phyloP scores from a whole-genome alignment of 2,329 filamentous ascomycete species.

The Colletotrichum kahawae region DNA sequence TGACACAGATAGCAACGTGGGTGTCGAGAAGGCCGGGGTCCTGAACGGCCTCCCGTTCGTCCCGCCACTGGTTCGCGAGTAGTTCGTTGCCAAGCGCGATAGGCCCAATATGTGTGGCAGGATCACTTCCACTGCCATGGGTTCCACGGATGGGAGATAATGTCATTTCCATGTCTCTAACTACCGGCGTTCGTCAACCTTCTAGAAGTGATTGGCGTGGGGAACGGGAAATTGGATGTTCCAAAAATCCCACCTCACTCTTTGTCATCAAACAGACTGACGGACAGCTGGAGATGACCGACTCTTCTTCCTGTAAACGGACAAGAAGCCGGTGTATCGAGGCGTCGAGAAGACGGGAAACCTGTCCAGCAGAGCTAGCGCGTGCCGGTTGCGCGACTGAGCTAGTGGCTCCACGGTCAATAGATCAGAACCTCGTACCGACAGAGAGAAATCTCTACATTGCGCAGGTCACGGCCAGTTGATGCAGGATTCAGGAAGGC shows the following conservation, averaged over 20 bases:
- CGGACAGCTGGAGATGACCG: neutral
- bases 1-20: conserved; percentile 4
- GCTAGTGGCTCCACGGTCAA: conserved; percentile 5
- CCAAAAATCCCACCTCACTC: neutral
- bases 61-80: neutral
- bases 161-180: conserved; percentile 21
- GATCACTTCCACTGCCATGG: neutral
- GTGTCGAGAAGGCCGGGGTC: neutral
- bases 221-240: conserved; percentile 21
- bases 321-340: conserved; percentile 4
- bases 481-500: conserved; percentile 1
- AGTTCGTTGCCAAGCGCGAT: conserved; percentile 15
- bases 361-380: neutral
- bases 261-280: neutral
- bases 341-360: neutral
- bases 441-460: neutral
- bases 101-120: conserved; percentile 10
- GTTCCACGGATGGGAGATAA: conserved; percentile 19
- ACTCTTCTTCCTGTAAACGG: neutral
- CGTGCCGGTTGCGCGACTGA: neutral
- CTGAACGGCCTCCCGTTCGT: conserved; percentile 12
- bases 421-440: neutral
- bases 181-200: conserved; percentile 21
- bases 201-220: conserved; percentile 24
- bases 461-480: neutral